A percentile compares a stretch with the other conserved stretches of the same genome.
Evolutionary conservation across 176 grass and related monocot genomes (phyloP).

Genomic region (Ampelocalamus luodianensis): DNA sequence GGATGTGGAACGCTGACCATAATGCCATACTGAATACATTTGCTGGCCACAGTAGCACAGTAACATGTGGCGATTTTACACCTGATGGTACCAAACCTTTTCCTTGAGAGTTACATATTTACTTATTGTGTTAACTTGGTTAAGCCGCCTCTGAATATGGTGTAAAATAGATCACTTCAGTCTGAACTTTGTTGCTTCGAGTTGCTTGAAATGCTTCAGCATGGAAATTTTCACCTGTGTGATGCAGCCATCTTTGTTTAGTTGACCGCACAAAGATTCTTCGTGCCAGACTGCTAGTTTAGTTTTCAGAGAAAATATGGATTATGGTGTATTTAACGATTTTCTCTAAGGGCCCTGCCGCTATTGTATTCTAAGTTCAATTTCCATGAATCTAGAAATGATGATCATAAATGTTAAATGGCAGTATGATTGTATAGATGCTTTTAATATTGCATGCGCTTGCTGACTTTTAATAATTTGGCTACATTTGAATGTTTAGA

Average conservation of each 20-base stretch:
- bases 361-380: background rate
- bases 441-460: background rate
- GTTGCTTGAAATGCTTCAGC: background rate
- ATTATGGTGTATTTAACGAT: background rate
- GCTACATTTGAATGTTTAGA: too few species aligned
- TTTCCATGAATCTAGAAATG: conserved; percentile 1
- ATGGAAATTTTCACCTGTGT: background rate
- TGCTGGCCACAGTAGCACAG: conserved; percentile 74
- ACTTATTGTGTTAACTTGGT: background rate
- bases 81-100: conserved; percentile 65
- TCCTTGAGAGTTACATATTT: conserved; percentile 5
- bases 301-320: conserved; percentile 5
- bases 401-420: conserved; percentile 5
- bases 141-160: background rate
- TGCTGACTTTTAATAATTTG: background rate
- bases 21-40: conserved; percentile 67
- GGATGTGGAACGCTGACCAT: conserved; percentile 93
- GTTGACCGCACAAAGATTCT: background rate
- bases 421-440: background rate
- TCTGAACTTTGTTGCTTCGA: background rate
- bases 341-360: background rate
- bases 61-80: conserved; percentile 89
- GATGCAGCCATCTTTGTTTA: background rate
- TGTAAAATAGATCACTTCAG: background rate
- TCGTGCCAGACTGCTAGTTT: background rate